Evolutionary conservation across 768 basidiomycete genomes (phyloP).

Genomic region (Collybiopsis luxurians): DNA sequence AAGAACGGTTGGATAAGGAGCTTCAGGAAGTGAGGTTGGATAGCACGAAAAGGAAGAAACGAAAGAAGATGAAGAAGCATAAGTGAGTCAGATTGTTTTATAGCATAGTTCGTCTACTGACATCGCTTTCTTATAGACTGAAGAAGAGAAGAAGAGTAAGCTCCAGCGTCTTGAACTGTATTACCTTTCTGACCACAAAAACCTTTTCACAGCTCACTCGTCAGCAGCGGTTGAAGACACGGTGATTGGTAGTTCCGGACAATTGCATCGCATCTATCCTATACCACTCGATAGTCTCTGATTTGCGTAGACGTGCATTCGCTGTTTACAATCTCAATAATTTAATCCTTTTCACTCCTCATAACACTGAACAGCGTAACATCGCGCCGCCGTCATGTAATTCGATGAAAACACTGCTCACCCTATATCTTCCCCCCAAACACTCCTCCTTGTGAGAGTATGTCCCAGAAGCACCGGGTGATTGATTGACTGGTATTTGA

Average conservation of each 20-base stretch:
- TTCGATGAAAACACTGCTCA: neutral
- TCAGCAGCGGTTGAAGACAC: slow-evolving; percentile 3
- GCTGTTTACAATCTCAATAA: neutral
- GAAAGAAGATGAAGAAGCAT: slow-evolving; percentile 97
- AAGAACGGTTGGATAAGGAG: slow-evolving; percentile 53
- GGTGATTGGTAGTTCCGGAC: neutral
- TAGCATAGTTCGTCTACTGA: slow-evolving; percentile 5
- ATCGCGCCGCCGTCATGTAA: neutral
- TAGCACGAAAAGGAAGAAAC: slow-evolving; percentile 79
- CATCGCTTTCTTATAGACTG: slow-evolving; percentile 46
- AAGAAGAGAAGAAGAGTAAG: slow-evolving; percentile 88
- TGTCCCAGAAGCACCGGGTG: neutral
- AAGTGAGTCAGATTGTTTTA: slow-evolving; percentile 55
- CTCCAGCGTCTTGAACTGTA: neutral
- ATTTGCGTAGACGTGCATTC: neutral
- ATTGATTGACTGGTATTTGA: too few relatives aligned
- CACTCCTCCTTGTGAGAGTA: neutral
- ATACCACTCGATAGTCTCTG: neutral
- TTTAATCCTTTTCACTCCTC: neutral
- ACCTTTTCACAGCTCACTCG: neutral
- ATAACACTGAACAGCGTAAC: neutral
- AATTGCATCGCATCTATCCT: neutral
- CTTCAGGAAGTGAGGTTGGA: slow-evolving; percentile 71
- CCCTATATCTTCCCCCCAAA: neutral
- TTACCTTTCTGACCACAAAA: neutral